Percentiles rank a stretch among this genome's conserved stretches.
Evolutionary conservation across 306 rosid genomes (phyloP).

Genomic region (Urtica urens): DNA sequence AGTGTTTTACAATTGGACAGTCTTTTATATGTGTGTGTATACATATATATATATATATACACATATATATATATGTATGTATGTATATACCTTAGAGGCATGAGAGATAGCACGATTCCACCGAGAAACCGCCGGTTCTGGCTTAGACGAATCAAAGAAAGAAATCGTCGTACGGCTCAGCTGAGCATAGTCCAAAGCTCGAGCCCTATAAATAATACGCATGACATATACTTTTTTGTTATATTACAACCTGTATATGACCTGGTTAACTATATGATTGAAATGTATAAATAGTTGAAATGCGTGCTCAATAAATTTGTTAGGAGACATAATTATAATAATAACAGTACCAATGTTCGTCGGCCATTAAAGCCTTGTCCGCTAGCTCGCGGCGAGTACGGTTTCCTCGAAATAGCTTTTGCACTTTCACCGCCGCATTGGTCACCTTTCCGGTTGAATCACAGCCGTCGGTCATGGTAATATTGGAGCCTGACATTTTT

Average conservation of each 20-base stretch:
- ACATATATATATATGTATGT: too few species aligned
- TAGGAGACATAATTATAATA: neutral
- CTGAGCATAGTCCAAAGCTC: slow-evolving; percentile 54
- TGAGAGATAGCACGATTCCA: slow-evolving; percentile 62
- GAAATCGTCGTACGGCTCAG: slow-evolving; percentile 63
- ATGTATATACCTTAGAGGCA: slow-evolving; percentile 75
- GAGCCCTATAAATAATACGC: slow-evolving; percentile 53
- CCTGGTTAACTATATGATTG: neutral
- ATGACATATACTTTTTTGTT: neutral
- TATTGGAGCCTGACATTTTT: neutral
- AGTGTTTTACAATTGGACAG: too few species aligned
- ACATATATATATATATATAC: too few species aligned
- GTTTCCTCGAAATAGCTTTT: slow-evolving; percentile 70
- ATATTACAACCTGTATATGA: too few species aligned
- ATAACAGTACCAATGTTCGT: slow-evolving; percentile 59
- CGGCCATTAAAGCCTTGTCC: slow-evolving; percentile 80
- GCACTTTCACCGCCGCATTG: slow-evolving; percentile 54
- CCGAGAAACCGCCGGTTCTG: slow-evolving; percentile 45
- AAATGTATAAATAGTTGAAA: neutral
- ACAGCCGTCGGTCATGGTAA: neutral
- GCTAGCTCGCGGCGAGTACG: slow-evolving; percentile 88
- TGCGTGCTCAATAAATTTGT: neutral
- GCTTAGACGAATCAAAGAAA: slow-evolving; percentile 48
- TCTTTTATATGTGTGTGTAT: too few species aligned
- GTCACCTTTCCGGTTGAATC: neutral